Percentiles rank a stretch among this genome's conserved stretches.
Evolutionary conservation across 352 stramenopile species (phyloP).

Genomic region (Ophiocytium majus): DNA sequence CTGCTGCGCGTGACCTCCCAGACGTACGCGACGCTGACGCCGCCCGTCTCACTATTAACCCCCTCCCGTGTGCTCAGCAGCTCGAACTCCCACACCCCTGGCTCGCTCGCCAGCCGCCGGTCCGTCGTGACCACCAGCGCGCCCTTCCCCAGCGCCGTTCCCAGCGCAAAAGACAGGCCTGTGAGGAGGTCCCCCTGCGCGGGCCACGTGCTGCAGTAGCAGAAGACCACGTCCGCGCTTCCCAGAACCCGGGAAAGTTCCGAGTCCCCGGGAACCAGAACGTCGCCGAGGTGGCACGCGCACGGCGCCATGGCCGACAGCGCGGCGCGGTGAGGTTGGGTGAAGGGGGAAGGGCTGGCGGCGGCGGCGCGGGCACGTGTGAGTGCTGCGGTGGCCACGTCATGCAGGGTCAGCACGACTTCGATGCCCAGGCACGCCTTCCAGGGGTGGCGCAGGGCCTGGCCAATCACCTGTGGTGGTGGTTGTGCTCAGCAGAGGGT

Average conservation of each 20-base stretch:
- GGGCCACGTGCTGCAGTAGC: constrained; percentile 33
- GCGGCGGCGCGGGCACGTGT: too few species aligned
- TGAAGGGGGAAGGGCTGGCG: not conserved
- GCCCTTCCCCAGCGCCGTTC: not conserved
- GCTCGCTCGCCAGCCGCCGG: constrained; percentile 24
- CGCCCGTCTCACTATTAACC: constrained; percentile 17
- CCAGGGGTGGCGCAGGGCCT: not conserved
- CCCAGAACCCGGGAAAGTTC: too few species aligned
- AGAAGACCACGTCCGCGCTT: constrained; percentile 25
- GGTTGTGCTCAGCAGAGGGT: too few species aligned
- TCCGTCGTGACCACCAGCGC: constrained; percentile 27
- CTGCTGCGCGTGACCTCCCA: constrained; percentile 12
- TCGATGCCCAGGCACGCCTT: not conserved
- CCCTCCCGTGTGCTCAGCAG: not conserved
- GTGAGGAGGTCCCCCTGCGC: constrained; percentile 23
- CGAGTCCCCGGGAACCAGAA: not conserved
- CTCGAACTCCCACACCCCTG: constrained; percentile 28
- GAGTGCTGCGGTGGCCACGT: not conserved
- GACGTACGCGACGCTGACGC: constrained; percentile 17
- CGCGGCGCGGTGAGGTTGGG: not conserved
- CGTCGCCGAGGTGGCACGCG: not conserved
- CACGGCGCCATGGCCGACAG: not conserved
- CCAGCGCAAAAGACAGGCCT: constrained; percentile 23
- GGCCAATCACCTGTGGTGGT: not conserved
- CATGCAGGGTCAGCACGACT: not conserved